Conservation (phyloP, 805 yeast genomes). For the Saturnispora hagleri region DNA sequence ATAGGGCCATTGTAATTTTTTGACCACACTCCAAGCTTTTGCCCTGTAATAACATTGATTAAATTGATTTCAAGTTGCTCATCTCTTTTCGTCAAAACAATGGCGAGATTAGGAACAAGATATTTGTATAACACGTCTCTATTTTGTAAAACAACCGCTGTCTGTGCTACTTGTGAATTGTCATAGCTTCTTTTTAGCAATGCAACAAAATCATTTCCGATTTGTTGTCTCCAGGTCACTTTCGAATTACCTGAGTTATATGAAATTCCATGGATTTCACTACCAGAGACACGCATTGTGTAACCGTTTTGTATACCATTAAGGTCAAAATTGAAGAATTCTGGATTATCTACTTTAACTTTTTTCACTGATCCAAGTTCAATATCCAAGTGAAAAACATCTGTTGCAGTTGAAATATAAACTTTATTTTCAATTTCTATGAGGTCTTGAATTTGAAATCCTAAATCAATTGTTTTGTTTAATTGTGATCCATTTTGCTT, state of each 20-base stretch:
- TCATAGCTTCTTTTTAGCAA: constrained; percentile 31
- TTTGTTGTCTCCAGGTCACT: constrained; percentile 17
- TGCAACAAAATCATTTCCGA: constrained; percentile 27
- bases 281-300: constrained; percentile 5
- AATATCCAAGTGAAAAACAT: not conserved
- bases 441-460: constrained; percentile 4
- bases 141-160: constrained; percentile 62
- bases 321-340: constrained; percentile 8
- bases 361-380: not conserved
- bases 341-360: constrained; percentile 1
- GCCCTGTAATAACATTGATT: constrained; percentile 65
- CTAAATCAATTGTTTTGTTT: not conserved
- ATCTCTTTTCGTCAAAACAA: constrained; percentile 10
- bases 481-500: constrained; percentile 9
- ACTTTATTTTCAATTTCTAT: constrained; percentile 10
- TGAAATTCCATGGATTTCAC: constrained; percentile 13
- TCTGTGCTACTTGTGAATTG: constrained; percentile 39
- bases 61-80: constrained; percentile 32
- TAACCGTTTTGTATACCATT: constrained; percentile 13
- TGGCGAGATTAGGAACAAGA: constrained; percentile 59
- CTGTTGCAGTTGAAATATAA: not conserved
- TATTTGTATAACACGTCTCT: constrained; percentile 77
- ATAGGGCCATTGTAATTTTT: constrained; percentile 9
- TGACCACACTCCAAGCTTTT: constrained; percentile 34
- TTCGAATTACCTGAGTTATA: not conserved